Conservation (phyloP, 2,329 filamentous ascomycete genomes). For the Fusarium chaquense region DNA sequence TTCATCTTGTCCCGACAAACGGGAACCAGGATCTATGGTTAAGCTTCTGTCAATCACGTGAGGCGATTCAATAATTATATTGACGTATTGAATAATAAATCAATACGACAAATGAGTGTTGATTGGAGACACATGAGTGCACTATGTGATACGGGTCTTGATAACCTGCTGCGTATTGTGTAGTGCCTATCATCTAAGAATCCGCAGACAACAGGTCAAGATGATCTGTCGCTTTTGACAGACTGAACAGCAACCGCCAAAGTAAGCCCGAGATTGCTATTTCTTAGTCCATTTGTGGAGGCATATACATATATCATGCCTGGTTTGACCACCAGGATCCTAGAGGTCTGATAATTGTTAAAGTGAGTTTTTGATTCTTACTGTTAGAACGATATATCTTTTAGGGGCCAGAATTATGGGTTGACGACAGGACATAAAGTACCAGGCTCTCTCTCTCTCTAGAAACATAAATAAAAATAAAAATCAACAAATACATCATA, state of each 20-base stretch:
- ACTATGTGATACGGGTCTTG: too few relatives aligned
- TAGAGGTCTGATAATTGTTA: not conserved
- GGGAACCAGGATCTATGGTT: conserved; percentile 3
- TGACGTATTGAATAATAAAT: not conserved
- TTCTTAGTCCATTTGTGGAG: not conserved
- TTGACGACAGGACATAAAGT: not conserved
- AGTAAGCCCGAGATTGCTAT: not conserved
- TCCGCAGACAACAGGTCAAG: not conserved
- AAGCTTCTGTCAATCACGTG: conserved; percentile 14
- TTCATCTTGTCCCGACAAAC: conserved; percentile 3
- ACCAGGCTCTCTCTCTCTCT: not conserved
- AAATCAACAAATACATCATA: not conserved
- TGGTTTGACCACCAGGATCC: not conserved
- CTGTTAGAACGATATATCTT: not conserved
- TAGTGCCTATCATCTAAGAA: not conserved
- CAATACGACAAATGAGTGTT: not conserved
- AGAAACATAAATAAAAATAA: not conserved
- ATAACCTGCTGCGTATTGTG: not conserved
- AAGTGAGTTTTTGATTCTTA: not conserved
- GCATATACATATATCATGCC: not conserved
- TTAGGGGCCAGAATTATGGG: not conserved
- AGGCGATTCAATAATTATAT: not conserved
- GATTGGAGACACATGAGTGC: not conserved
- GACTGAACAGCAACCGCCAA: not conserved
- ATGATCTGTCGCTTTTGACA: not conserved